Conservation (phyloP, 1,139 yeast species). For the Meyerozyma carpophila region DNA sequence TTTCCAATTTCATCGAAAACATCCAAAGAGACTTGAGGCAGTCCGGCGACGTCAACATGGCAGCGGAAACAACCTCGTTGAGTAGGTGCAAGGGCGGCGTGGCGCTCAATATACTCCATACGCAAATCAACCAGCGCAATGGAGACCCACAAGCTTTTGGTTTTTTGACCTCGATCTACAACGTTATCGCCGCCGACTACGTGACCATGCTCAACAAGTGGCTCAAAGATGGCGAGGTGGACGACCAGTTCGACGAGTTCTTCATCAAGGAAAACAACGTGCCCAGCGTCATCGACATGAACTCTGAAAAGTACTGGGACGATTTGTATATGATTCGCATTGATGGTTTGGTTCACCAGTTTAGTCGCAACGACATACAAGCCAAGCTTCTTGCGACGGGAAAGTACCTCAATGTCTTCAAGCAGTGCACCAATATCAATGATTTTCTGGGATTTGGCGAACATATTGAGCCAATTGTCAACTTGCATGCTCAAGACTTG, state of each 20-base stretch:
- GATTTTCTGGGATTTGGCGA: slow-evolving; percentile 28
- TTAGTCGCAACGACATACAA: slow-evolving; percentile 50
- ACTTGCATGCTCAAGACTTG: slow-evolving; percentile 55
- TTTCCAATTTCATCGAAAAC: slow-evolving; percentile 31
- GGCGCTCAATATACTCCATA: slow-evolving; percentile 57
- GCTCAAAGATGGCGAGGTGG: slow-evolving; percentile 69
- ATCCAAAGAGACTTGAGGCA: slow-evolving; percentile 37
- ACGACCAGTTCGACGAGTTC: slow-evolving; percentile 83
- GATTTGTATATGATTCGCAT: slow-evolving; percentile 70
- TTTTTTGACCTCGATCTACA: slow-evolving; percentile 50
- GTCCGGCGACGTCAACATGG: slow-evolving; percentile 40
- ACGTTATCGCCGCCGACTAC: slow-evolving; percentile 59
- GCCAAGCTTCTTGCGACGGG: slow-evolving; percentile 76
- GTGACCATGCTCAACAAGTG: slow-evolving; percentile 68
- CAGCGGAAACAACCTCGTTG: slow-evolving; percentile 50
- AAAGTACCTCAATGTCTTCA: slow-evolving; percentile 70
- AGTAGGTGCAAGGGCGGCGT: slow-evolving; percentile 65
- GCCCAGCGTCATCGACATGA: slow-evolving; percentile 35
- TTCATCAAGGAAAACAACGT: slow-evolving; percentile 48
- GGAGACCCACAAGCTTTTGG: slow-evolving; percentile 61
- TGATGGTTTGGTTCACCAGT: slow-evolving; percentile 72
- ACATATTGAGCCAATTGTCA: slow-evolving; percentile 22
- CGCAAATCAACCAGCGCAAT: slow-evolving; percentile 47
- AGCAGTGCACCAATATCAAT: slow-evolving; percentile 47
- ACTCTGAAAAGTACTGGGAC: slow-evolving; percentile 81